Percentiles rank a stretch among this genome's conserved stretches.
phyloP scores from a whole-genome alignment of 2,329 filamentous ascomycete species.

The Mycosphaerella arachidis region DNA sequence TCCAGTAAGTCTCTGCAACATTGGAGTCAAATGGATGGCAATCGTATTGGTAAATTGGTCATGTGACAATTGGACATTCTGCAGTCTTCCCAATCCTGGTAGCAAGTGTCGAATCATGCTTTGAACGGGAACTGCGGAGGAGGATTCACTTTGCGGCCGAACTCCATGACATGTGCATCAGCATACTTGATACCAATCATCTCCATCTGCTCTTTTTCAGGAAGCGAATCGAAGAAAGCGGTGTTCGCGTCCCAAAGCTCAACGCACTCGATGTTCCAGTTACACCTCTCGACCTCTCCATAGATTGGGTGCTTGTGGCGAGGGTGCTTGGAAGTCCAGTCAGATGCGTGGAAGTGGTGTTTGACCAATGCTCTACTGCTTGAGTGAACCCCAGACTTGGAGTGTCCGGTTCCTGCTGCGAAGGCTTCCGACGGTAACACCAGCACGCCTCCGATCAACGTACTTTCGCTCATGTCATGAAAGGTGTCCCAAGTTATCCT shows the following conservation, averaged over 20 bases:
- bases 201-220: conserved; percentile 54
- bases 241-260: conserved; percentile 61
- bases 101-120: background rate
- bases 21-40: no score
- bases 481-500: conserved; percentile 59
- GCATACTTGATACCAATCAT: conserved; percentile 10
- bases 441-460: conserved; percentile 58
- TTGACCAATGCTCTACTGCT: conserved; percentile 62
- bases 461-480: conserved; percentile 61
- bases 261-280: conserved; percentile 63
- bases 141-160: background rate
- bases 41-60: background rate
- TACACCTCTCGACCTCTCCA: conserved; percentile 65
- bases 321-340: conserved; percentile 62
- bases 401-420: conserved; percentile 67
- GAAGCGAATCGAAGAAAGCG: conserved; percentile 54
- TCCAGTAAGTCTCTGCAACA: no score
- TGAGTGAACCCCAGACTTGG: conserved; percentile 65
- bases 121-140: background rate
- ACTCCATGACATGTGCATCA: background rate
- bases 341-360: conserved; percentile 69
- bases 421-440: conserved; percentile 68
- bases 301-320: conserved; percentile 63
- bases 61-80: background rate
- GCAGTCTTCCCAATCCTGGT: background rate